Conservation (phyloP, 2,329 filamentous ascomycete genomes). For the Diplodia mutila region DNA sequence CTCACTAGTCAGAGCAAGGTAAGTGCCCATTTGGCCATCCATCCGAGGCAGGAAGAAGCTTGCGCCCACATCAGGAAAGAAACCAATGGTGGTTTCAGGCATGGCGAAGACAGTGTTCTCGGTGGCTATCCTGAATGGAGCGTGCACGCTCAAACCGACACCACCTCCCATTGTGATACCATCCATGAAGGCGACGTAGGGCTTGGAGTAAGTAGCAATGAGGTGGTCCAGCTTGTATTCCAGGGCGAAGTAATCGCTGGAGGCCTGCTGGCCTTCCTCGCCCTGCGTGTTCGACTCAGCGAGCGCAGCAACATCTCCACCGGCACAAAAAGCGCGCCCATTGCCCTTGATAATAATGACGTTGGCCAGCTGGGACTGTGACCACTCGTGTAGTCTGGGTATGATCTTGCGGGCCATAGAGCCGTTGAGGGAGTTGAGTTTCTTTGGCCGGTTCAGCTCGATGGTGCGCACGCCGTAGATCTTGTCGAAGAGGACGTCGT, state of each 20-base stretch:
- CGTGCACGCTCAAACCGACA: conserved; percentile 91
- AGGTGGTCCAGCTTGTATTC: conserved; percentile 97
- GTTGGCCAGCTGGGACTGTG: conserved; percentile 92
- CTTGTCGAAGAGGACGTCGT: conserved; percentile 92
- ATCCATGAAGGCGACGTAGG: conserved; percentile 94
- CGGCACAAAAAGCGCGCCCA: conserved; percentile 87
- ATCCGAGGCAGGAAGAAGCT: conserved; percentile 94
- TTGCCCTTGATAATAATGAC: conserved; percentile 90
- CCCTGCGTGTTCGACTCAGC: conserved; percentile 73
- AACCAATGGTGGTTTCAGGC: conserved; percentile 97
- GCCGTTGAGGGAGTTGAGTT: conserved; percentile 88
- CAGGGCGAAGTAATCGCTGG: conserved; percentile 83
- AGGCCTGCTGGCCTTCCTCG: conserved; percentile 70
- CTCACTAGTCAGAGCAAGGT: conserved; percentile 89
- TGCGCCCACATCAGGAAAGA: conserved; percentile 97
- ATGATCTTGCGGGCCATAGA: conserved; percentile 97
- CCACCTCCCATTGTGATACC: conserved; percentile 98
- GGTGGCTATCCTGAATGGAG: conserved; percentile 94
- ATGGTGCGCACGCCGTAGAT: conserved; percentile 88
- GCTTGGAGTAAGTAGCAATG: conserved; percentile 91
- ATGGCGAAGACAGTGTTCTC: conserved; percentile 96
- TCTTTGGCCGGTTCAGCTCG: conserved; percentile 89
- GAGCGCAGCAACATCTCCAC: conserved; percentile 84
- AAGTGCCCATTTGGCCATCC: conserved; percentile 84
- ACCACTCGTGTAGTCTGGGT: conserved; percentile 88